A percentile compares a stretch with the other conserved stretches of the same genome.
Conservation (phyloP, 257 asterid genomes). For the Petrea volubilis region DNA sequence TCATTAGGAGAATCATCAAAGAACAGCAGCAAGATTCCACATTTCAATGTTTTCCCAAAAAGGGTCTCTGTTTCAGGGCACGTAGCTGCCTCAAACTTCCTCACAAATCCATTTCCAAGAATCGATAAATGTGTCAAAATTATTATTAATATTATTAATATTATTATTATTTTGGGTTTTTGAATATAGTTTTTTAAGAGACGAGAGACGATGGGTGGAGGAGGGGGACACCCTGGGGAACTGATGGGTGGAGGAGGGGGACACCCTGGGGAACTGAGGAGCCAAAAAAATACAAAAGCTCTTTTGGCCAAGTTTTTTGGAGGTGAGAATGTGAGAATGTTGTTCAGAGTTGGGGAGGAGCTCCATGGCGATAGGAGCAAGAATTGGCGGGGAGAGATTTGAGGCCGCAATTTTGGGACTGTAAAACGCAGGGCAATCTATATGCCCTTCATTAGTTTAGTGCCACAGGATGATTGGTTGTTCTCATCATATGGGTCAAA, state of each 20-base stretch:
- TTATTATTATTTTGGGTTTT: not conserved
- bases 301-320: slow-evolving; percentile 37
- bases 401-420: slow-evolving; percentile 50
- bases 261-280: slow-evolving; percentile 28
- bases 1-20: slow-evolving; percentile 44
- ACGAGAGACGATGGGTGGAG: slow-evolving; percentile 20
- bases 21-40: not conserved
- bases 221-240: slow-evolving; percentile 23
- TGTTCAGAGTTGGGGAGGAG: slow-evolving; percentile 37
- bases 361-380: slow-evolving; percentile 49
- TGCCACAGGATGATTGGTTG: not conserved
- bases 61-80: not conserved
- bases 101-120: slow-evolving; percentile 15
- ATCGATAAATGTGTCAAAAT: slow-evolving; percentile 23
- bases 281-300: slow-evolving; percentile 37
- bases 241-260: slow-evolving; percentile 32
- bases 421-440: slow-evolving; percentile 11
- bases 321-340: slow-evolving; percentile 37
- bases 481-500: not conserved
- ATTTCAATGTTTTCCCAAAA: not conserved
- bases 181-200: not conserved
- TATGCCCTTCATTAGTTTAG: not conserved
- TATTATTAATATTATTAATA: no score
- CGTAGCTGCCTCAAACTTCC: slow-evolving; percentile 19
- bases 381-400: slow-evolving; percentile 86